phyloP scores from a whole-genome alignment of 2,329 filamentous ascomycete species.

The Ascochyta rabiei region DNA sequence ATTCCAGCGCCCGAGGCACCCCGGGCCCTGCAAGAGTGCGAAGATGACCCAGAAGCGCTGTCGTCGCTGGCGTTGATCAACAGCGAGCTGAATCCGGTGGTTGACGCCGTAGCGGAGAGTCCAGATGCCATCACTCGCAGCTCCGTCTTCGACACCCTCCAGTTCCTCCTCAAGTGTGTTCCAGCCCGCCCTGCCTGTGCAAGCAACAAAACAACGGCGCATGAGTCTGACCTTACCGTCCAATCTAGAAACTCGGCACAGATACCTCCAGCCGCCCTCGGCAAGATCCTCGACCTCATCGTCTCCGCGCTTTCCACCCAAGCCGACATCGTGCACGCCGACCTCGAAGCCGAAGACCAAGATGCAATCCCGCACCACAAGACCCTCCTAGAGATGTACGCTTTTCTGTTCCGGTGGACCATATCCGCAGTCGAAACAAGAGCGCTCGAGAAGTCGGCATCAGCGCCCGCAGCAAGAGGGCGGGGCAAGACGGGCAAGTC shows the following conservation, averaged over 20 bases:
- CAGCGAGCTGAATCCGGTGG: conserved; percentile 84
- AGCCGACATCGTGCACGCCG: conserved; percentile 82
- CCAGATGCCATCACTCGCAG: conserved; percentile 84
- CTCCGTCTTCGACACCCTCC: conserved; percentile 86
- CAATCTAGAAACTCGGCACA: conserved; percentile 78
- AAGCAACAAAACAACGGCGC: conserved; percentile 25
- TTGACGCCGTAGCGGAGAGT: conserved; percentile 89
- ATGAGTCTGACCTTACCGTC: conserved; percentile 65
- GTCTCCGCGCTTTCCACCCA: conserved; percentile 85
- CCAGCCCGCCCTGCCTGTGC: conserved; percentile 54
- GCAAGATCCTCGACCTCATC: conserved; percentile 90
- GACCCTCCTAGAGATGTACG: conserved; percentile 89
- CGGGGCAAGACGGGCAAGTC: conserved; percentile 76
- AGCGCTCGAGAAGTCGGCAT: conserved; percentile 83
- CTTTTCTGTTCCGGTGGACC: conserved; percentile 92
- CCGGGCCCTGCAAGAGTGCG: conserved; percentile 82
- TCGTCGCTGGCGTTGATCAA: conserved; percentile 78
- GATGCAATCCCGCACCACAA: conserved; percentile 81
- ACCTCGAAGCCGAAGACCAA: conserved; percentile 91
- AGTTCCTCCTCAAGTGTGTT: conserved; percentile 95
- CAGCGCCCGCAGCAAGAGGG: conserved; percentile 72
- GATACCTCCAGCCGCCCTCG: conserved; percentile 80
- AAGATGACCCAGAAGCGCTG: conserved; percentile 85
- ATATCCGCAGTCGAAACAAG: conserved; percentile 94
- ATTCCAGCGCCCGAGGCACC: conserved; percentile 89